These are phyloP conservation scores for Paecilomyces fulvus DNA, from an alignment of 2,329 filamentous ascomycete genomes.

Conservation along the genomic window DNA sequence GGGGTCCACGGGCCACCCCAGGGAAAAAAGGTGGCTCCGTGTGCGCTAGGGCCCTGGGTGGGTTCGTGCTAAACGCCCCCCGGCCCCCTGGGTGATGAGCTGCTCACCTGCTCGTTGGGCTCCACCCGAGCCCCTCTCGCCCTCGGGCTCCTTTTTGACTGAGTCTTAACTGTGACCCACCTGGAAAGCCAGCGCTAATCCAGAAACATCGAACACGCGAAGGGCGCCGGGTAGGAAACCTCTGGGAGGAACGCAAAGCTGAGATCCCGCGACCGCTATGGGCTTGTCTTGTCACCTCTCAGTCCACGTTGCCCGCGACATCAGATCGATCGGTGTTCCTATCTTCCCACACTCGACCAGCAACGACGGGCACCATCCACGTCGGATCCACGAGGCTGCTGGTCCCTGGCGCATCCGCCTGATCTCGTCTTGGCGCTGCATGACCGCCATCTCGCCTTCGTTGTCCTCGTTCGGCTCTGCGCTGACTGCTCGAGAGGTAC, in stretches of 20 bases:
- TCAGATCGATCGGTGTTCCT: neutral
- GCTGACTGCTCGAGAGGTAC: conserved; percentile 22
- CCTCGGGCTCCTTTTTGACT: neutral
- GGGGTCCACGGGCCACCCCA: conserved; percentile 14
- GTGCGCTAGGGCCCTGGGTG: conserved; percentile 2
- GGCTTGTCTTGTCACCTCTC: too few species aligned
- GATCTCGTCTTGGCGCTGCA: conserved; percentile 17
- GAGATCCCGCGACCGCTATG: neutral
- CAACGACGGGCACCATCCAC: conserved; percentile 14
- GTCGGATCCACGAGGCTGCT: conserved; percentile 18
- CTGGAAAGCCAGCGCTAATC: neutral
- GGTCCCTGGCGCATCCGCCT: conserved; percentile 15
- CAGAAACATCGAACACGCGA: neutral
- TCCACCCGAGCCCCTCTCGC: neutral
- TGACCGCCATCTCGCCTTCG: conserved; percentile 15
- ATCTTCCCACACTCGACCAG: neutral
- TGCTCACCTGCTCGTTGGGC: neutral
- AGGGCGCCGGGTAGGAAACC: neutral
- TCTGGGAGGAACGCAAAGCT: neutral
- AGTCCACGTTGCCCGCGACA: conserved; percentile 12
- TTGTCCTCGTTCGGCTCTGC: conserved; percentile 12
- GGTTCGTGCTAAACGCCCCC: conserved; percentile 16
- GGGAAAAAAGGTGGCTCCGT: neutral
- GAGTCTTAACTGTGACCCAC: neutral
- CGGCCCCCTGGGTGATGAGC: neutral